phyloP scores from a whole-genome alignment of 2,329 filamentous ascomycete genomes.

The Aspergillus chevalieri region DNA sequence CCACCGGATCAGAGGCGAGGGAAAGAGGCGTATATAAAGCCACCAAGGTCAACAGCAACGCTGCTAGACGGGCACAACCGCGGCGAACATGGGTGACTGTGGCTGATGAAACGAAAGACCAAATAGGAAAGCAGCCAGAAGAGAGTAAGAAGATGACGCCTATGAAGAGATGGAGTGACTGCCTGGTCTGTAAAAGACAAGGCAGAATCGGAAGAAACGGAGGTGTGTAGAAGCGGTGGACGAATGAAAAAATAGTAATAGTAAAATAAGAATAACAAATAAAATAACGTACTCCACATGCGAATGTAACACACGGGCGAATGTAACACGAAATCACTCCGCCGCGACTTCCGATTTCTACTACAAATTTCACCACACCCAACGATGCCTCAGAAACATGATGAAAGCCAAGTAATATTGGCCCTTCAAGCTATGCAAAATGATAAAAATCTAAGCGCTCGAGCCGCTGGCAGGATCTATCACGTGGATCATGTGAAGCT shows the following conservation, averaged over 20 bases:
- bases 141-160: neutral
- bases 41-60: slow-evolving; percentile 16
- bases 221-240: neutral
- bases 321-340: too few relatives aligned
- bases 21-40: slow-evolving; percentile 20
- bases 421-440: too few relatives aligned
- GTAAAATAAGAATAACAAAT: neutral
- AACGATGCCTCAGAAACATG: too few relatives aligned
- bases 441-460: too few relatives aligned
- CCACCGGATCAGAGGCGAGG: slow-evolving; percentile 3
- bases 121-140: neutral
- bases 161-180: neutral
- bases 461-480: too few relatives aligned
- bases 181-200: slow-evolving; percentile 21
- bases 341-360: too few relatives aligned
- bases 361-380: too few relatives aligned
- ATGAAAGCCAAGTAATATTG: too few relatives aligned
- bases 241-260: slow-evolving; percentile 4
- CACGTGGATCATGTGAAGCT: too few relatives aligned
- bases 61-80: slow-evolving; percentile 15
- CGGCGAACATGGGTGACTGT: slow-evolving; percentile 23
- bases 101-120: slow-evolving; percentile 15
- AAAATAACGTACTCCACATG: too few relatives aligned
- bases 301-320: too few relatives aligned
- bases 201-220: slow-evolving; percentile 27